phyloP scores from a whole-genome alignment of 495 filamentous ascomycete species.

The Coniosporium apollinis region DNA sequence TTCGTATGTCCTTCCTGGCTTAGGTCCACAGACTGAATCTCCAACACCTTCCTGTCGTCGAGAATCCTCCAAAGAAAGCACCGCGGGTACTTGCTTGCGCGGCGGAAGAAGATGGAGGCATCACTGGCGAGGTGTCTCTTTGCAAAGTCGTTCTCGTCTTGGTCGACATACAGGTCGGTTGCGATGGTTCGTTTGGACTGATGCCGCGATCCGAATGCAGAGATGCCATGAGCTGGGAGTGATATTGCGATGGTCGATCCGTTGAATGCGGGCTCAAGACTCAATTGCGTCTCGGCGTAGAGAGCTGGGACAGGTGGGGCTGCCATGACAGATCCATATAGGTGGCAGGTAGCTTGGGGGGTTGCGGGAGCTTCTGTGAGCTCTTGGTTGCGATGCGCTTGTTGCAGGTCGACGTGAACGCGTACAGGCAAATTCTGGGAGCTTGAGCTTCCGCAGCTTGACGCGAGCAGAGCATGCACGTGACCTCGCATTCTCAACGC shows the following conservation, averaged over 20 bases:
- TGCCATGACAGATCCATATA: constrained; percentile 21
- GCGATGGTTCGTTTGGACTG: constrained; percentile 20
- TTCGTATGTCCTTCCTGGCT: constrained; percentile 46
- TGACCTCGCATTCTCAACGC: too few relatives aligned
- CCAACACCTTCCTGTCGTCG: constrained; percentile 61
- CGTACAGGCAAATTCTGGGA: too few relatives aligned
- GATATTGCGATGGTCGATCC: constrained; percentile 56
- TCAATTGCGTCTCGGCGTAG: constrained; percentile 76
- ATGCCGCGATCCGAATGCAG: constrained; percentile 18
- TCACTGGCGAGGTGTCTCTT: constrained; percentile 55
- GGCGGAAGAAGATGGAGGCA: constrained; percentile 71
- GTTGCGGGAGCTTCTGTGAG: too few relatives aligned
- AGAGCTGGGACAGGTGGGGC: constrained; percentile 21
- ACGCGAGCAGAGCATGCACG: too few relatives aligned
- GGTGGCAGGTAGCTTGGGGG: too few relatives aligned
- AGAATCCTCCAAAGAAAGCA: constrained; percentile 82
- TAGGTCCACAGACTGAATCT: constrained; percentile 69
- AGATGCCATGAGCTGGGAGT: constrained; percentile 37
- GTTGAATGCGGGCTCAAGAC: constrained; percentile 55
- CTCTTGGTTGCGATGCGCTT: too few relatives aligned
- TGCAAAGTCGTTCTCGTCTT: constrained; percentile 62
- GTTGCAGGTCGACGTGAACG: too few relatives aligned
- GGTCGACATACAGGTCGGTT: constrained; percentile 26
- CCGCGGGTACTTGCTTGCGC: constrained; percentile 53
- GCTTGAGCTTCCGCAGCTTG: too few relatives aligned